These are phyloP conservation scores for Cladosporium sp. DNA, from an alignment of 2,329 filamentous ascomycete species.

Conservation along the genomic window DNA sequence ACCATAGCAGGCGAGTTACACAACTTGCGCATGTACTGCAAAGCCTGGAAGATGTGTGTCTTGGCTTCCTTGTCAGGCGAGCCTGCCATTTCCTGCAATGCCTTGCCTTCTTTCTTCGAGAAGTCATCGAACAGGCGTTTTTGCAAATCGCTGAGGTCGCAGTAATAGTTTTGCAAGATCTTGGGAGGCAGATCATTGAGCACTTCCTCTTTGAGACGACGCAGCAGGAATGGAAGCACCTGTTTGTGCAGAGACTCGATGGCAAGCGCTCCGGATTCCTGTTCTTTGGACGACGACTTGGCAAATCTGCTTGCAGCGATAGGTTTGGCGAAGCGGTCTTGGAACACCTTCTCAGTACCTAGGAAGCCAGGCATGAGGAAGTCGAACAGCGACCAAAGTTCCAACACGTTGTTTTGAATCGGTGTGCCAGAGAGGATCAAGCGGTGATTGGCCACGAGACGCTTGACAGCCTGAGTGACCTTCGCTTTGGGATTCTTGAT, in stretches of 20 bases:
- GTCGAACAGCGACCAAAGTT: conserved; percentile 96
- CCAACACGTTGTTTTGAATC: conserved; percentile 95
- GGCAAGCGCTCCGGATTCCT: conserved; percentile 90
- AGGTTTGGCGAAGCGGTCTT: conserved; percentile 90
- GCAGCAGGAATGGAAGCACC: conserved; percentile 90
- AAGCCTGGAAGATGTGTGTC: conserved; percentile 96
- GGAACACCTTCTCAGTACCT: conserved; percentile 92
- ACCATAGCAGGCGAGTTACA: conserved; percentile 97
- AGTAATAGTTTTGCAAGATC: conserved; percentile 99
- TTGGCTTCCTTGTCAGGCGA: conserved; percentile 88
- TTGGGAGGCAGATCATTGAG: conserved; percentile 94
- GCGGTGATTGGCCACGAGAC: conserved; percentile 83
- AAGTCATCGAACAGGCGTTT: conserved; percentile 96
- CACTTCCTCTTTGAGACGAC: conserved; percentile 95
- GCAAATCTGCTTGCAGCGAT: conserved; percentile 92
- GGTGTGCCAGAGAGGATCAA: conserved; percentile 95
- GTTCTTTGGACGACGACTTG: conserved; percentile 97
- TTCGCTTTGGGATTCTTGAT: conserved; percentile 99
- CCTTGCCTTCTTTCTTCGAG: conserved; percentile 85
- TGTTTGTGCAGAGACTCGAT: conserved; percentile 99
- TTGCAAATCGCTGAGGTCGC: conserved; percentile 91
- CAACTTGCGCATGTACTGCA: conserved; percentile 99
- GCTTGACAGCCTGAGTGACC: conserved; percentile 89
- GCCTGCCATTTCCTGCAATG: conserved; percentile 76
- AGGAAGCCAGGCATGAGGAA: conserved; percentile 99